Percentiles rank a stretch among this genome's conserved stretches.
These are phyloP conservation scores for Desmodesmus armatus DNA, from an alignment of 139 green algal genomes.

Conservation along the genomic window DNA sequence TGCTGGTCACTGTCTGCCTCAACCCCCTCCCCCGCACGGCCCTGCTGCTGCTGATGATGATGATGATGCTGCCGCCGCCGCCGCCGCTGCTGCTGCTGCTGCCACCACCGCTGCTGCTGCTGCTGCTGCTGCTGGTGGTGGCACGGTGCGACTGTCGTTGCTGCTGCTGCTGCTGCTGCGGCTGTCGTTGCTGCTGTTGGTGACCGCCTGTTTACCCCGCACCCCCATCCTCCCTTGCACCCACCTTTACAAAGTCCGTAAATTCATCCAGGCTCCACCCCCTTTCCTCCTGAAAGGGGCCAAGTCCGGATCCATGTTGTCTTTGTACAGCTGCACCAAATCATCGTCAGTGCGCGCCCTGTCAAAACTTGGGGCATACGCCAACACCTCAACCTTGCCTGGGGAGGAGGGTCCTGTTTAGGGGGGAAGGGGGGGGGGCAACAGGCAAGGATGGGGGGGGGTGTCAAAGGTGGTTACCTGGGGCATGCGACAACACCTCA, in stretches of 20 bases:
- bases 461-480: neutral
- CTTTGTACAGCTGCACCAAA: constrained; percentile 31
- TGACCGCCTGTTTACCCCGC: neutral
- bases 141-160: neutral
- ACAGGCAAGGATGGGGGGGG: neutral
- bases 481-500: neutral
- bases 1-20: neutral
- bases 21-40: neutral
- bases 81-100: neutral
- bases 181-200: neutral
- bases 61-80: neutral
- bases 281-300: constrained; percentile 27
- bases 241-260: constrained; percentile 36
- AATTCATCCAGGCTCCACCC: constrained; percentile 25
- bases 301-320: constrained; percentile 46
- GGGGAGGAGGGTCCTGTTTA: constrained; percentile 35
- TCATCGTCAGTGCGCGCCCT: constrained; percentile 38
- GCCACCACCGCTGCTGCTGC: constrained; percentile 13
- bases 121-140: neutral
- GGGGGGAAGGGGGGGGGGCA: neutral
- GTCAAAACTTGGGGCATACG: constrained; percentile 36
- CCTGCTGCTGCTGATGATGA: neutral
- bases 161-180: too few relatives aligned
- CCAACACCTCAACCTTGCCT: constrained; percentile 28
- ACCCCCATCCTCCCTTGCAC: too few relatives aligned